Evolutionary conservation across 176 grass and related monocot species (phyloP), one percentile per base, ranked within the genome.

Genomic region (Alloteropsis semialata): DNA sequence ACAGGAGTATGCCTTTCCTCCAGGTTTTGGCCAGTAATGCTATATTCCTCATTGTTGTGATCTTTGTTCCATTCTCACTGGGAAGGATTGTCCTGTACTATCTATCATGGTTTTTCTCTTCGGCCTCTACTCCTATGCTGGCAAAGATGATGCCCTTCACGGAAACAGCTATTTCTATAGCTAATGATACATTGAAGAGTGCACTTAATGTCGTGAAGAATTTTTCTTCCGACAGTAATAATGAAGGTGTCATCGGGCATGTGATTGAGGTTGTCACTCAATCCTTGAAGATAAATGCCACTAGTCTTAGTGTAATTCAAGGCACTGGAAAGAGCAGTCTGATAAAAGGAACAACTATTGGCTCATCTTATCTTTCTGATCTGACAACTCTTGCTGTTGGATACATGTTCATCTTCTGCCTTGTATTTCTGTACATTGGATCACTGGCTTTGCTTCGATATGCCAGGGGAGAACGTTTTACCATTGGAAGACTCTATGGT

Each of bases 21-120:
- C 86, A 99, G 97, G 97, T 99, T 66, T 76, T 99, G 63, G 97
- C 97, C 69, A 99, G 97, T 81, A 99, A 99, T 99, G 89, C 93
- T 67, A 99, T 99, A 89, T 99, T 99, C 73, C 93, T 99, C 36
- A 84, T 92, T 64, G 97, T 99, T 82, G 93, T 99, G 36, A 94
- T 99, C 65, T 94, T 99, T 59, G 65, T 99, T 82, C 97, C 97
- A 3, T 99, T 99, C 77, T 99, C 97, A 81, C 80, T 96, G 37
- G 97, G 97, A 76, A 99, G 97, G 84, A 94, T 99, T 71, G 80
- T 94, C n/a, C 81, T 99, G 68, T 90, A 89, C 78, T 99, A 96
- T 50, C 80, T 96, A 39, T 96, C 93, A 82, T 99, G 97, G 97
- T 90, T 99, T 81, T 96, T 99, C 83, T 93, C 93, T 78, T 96